phyloP scores from a whole-genome alignment of 2,329 filamentous ascomycete species.

The Cordyceps fumosorosea region DNA sequence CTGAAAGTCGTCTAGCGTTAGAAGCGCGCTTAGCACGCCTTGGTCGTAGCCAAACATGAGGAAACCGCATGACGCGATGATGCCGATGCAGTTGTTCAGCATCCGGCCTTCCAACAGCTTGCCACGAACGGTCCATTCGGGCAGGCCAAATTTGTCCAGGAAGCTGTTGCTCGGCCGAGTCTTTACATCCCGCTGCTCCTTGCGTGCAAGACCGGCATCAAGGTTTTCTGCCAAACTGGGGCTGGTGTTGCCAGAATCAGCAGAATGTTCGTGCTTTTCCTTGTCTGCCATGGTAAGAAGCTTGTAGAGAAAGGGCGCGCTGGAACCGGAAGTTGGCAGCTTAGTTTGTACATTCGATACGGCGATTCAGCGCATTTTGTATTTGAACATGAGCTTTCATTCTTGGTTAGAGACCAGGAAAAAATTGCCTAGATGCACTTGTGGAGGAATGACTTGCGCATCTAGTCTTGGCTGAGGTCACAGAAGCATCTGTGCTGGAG shows the following conservation, averaged over 20 bases:
- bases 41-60: slow-evolving; percentile 23
- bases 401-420: neutral
- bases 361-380: neutral
- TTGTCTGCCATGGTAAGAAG: neutral
- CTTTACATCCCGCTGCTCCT: neutral
- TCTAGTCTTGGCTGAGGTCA: slow-evolving; percentile 12
- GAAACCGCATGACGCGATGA: slow-evolving; percentile 8
- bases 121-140: slow-evolving; percentile 15
- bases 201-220: neutral
- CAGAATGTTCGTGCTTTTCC: neutral
- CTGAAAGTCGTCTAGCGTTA: slow-evolving; percentile 24
- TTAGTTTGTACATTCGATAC: no score
- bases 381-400: neutral
- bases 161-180: neutral
- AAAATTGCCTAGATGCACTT: neutral
- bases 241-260: neutral
- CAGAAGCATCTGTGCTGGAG: neutral
- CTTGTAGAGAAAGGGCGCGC: neutral
- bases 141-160: slow-evolving; percentile 19
- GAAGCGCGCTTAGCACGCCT: slow-evolving; percentile 23
- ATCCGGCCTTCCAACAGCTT: slow-evolving; percentile 1
- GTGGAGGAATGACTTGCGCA: neutral
- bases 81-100: slow-evolving; percentile 7
- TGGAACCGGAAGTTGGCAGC: no score
- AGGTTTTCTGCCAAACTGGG: neutral